Evolutionary conservation across 768 basidiomycete species (phyloP).

Genomic region (Lentinula guzmanii): DNA sequence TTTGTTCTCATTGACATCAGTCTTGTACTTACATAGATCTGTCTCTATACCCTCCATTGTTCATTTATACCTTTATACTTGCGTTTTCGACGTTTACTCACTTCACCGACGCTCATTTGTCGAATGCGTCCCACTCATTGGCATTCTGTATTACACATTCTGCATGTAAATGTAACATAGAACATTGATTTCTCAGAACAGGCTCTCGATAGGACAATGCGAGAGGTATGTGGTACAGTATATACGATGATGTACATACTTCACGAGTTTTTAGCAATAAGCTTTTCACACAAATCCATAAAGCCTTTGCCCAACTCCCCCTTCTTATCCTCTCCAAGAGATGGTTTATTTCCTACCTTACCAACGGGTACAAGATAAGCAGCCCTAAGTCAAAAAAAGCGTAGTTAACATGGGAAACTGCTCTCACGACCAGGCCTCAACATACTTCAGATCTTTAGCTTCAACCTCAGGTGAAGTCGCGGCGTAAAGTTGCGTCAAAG

Average conservation of each 20-base stretch:
- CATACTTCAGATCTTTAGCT: slow-evolving; percentile 2
- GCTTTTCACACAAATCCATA: background rate
- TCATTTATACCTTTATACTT: background rate
- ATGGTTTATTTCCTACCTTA: background rate
- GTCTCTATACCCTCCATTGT: background rate
- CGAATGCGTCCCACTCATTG: background rate
- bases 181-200: background rate
- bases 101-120: background rate
- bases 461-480: slow-evolving; percentile 15
- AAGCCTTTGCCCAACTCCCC: background rate
- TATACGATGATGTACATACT: too few species aligned
- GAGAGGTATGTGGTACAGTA: too few species aligned
- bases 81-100: background rate
- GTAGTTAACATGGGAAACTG: background rate
- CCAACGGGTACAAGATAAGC: background rate
- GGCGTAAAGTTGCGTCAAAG: slow-evolving; percentile 15
- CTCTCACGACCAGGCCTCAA: background rate
- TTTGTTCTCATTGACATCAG: background rate
- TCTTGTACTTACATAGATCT: background rate
- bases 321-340: slow-evolving; percentile 1
- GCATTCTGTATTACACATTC: background rate
- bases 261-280: background rate
- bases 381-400: background rate
- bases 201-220: too few species aligned
- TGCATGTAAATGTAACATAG: slow-evolving; percentile 1